These are phyloP conservation scores for Ceratobasidium sp. DNA, from an alignment of 1,284 basidiomycete species.

Conservation along the genomic window DNA sequence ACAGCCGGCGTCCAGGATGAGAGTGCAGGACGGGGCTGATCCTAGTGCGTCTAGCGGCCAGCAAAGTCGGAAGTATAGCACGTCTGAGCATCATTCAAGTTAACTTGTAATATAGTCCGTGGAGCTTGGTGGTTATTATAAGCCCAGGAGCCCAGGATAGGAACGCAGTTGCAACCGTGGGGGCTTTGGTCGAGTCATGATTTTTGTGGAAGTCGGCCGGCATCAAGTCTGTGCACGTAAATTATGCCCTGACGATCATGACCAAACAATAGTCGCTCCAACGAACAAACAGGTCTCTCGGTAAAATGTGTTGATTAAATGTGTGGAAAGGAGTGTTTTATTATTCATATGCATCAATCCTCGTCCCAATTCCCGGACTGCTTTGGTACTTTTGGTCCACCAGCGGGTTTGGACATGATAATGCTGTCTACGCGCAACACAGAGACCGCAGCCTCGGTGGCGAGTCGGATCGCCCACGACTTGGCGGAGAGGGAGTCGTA, in stretches of 20 bases:
- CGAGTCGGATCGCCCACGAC: conserved; percentile 87
- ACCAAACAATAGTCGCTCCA: not conserved
- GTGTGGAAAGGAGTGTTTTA: not conserved
- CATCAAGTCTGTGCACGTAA: too few relatives aligned
- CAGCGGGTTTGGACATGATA: conserved; percentile 96
- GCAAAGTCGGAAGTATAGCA: not conserved
- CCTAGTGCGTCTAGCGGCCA: not conserved
- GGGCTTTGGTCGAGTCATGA: not conserved
- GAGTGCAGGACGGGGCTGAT: not conserved
- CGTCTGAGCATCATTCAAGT: not conserved
- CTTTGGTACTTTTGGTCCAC: conserved; percentile 85
- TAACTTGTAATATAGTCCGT: not conserved
- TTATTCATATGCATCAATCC: conserved; percentile 56
- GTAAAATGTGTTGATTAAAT: conserved; percentile 17
- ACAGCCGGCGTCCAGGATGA: not conserved
- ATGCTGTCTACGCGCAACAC: conserved; percentile 97
- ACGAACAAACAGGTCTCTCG: not conserved
- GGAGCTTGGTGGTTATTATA: too few relatives aligned
- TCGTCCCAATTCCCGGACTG: conserved; percentile 86
- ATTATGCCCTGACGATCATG: not conserved
- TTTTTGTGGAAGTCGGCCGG: too few relatives aligned
- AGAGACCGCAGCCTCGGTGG: conserved; percentile 92
- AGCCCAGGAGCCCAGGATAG: too few relatives aligned
- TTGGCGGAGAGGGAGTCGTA: conserved; percentile 89
- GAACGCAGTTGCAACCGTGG: not conserved